Evolutionary conservation across 1,139 yeast species (phyloP).

Genomic region (Nakaseomyces bracarensis): DNA sequence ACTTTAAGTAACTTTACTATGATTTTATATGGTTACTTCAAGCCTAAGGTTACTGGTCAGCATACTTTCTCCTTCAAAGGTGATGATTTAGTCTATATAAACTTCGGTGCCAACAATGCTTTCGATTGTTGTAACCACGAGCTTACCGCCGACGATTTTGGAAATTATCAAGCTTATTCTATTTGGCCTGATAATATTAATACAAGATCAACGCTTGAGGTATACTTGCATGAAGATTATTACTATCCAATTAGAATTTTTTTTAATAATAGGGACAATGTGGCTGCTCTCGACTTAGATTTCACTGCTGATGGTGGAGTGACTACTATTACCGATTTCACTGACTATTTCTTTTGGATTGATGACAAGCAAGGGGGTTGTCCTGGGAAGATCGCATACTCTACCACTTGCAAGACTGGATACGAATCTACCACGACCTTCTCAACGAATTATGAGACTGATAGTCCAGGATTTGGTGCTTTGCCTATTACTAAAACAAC

Average conservation of each 20-base stretch:
- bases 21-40: constrained; percentile 2
- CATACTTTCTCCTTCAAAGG: neutral
- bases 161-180: constrained; percentile 1
- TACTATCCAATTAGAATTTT: constrained; percentile 2
- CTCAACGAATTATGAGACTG: neutral
- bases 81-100: neutral
- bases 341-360: neutral
- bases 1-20: neutral
- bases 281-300: neutral
- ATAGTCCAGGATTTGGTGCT: neutral
- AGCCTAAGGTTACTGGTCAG: neutral
- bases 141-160: neutral
- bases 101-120: constrained; percentile 1
- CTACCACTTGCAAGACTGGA: neutral
- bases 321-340: neutral
- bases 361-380: neutral
- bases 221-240: neutral
- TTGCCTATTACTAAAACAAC: neutral
- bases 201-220: neutral
- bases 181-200: neutral
- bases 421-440: neutral
- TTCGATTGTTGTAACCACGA: constrained; percentile 1
- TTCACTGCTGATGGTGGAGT: neutral
- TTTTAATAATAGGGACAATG: neutral
- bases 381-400: neutral